Conservation (phyloP, 2,329 filamentous ascomycete genomes). For the Penicillium psychrosexuale region DNA sequence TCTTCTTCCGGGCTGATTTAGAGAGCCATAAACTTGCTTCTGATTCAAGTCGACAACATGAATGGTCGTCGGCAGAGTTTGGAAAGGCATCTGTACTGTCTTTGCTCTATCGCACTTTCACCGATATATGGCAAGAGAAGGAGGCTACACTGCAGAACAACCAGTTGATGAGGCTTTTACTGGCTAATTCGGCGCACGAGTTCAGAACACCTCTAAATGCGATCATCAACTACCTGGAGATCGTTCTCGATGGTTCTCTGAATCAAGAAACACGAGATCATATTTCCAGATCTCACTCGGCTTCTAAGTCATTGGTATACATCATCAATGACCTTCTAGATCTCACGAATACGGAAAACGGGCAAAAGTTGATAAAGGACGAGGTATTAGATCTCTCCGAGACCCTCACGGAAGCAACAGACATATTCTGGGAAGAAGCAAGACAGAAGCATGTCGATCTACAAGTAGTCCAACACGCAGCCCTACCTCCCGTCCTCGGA, state of each 20-base stretch:
- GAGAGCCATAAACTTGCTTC: not conserved
- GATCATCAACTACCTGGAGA: constrained; percentile 93
- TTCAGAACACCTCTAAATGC: constrained; percentile 85
- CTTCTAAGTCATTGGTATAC: constrained; percentile 85
- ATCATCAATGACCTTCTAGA: constrained; percentile 89
- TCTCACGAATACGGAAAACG: constrained; percentile 81
- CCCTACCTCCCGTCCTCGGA: constrained; percentile 70
- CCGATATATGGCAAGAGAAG: constrained; percentile 87
- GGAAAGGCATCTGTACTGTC: constrained; percentile 84
- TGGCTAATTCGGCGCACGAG: constrained; percentile 86
- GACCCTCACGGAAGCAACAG: constrained; percentile 71
- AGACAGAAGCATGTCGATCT: constrained; percentile 71
- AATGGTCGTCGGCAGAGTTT: constrained; percentile 83
- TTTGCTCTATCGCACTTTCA: constrained; percentile 81
- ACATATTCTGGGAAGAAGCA: constrained; percentile 72
- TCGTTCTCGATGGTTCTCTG: constrained; percentile 74
- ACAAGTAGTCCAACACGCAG: constrained; percentile 63
- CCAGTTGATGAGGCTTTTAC: constrained; percentile 69
- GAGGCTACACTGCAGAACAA: constrained; percentile 78
- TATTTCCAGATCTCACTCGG: constrained; percentile 76
- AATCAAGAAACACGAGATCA: constrained; percentile 82
- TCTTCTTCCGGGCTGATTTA: constrained; percentile 75
- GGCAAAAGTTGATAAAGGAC: constrained; percentile 71
- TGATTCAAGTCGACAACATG: constrained; percentile 58
- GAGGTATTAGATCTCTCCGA: constrained; percentile 70